Evolutionary conservation across 106 monocot species (phyloP).

Genomic region (Dendrobium nobile): DNA sequence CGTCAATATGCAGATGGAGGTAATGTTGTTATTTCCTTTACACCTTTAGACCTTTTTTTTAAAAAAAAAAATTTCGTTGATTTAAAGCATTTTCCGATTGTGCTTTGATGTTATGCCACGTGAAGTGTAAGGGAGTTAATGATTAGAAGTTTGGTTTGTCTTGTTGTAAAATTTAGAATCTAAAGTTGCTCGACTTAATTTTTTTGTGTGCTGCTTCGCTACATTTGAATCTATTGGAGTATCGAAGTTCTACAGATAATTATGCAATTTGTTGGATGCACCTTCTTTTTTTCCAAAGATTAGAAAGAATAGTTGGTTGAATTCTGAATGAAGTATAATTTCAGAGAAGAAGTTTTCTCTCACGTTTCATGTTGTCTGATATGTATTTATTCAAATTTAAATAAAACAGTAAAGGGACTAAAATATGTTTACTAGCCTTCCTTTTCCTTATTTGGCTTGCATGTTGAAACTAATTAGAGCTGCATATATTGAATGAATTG

Average conservation of each 20-base stretch:
- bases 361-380: too few species aligned
- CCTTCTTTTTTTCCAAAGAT: background rate
- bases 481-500: too few species aligned
- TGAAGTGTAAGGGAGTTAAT: background rate
- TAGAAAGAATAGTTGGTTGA: background rate
- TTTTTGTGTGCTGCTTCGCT: background rate
- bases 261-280: background rate
- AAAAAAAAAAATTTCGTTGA: too few species aligned
- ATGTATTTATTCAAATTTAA: too few species aligned
- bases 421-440: too few species aligned
- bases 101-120: background rate
- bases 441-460: too few species aligned
- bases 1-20: slow-evolving; percentile 38
- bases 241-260: background rate
- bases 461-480: too few species aligned
- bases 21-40: slow-evolving; percentile 10
- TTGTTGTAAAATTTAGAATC: background rate
- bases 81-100: background rate
- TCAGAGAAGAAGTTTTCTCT: too few species aligned
- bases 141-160: background rate
- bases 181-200: background rate
- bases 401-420: too few species aligned
- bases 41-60: background rate
- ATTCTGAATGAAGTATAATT: background rate
- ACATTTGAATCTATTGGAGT: background rate